Conservation (phyloP, 2,329 filamentous ascomycete species). For the Diaporthe australafricana region DNA sequence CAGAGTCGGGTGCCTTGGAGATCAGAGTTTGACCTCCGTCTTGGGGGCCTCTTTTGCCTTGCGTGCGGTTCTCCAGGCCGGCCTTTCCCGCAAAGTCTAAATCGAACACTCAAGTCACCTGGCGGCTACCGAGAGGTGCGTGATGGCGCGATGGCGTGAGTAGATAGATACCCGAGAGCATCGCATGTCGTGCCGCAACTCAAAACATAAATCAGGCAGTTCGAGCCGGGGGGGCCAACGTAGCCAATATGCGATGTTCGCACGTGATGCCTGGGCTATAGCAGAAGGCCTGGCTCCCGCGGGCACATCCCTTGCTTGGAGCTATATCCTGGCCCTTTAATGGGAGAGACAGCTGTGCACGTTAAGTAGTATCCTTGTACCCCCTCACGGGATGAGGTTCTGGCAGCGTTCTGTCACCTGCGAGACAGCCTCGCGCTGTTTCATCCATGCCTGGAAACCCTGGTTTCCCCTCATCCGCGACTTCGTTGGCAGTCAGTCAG, state of each 20-base stretch:
- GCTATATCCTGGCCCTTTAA: background rate
- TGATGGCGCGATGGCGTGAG: background rate
- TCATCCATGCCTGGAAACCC: conserved; percentile 8
- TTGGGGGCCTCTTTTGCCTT: background rate
- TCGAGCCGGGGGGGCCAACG: background rate
- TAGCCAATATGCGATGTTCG: background rate
- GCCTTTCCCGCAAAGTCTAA: conserved; percentile 2
- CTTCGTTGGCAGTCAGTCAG: conserved; percentile 12
- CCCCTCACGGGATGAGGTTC: background rate
- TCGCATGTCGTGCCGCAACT: conserved; percentile 23
- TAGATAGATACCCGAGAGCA: conserved; percentile 17
- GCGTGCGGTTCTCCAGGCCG: background rate
- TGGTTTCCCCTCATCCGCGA: background rate
- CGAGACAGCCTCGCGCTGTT: conserved; percentile 14
- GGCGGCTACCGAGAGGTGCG: background rate
- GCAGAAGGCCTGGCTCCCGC: background rate
- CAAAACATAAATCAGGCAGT: conserved; percentile 1
- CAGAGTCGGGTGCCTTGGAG: background rate
- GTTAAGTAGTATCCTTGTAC: conserved; percentile 1
- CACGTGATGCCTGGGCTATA: conserved; percentile 15
- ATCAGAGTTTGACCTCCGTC: conserved; percentile 9
- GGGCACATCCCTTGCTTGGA: background rate
- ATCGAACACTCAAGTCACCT: background rate
- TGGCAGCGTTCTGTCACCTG: background rate
- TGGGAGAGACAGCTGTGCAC: background rate